Evolutionary conservation across 176 grass and related monocot species (phyloP).

Genomic region (Eremochloa ophiuroides): DNA sequence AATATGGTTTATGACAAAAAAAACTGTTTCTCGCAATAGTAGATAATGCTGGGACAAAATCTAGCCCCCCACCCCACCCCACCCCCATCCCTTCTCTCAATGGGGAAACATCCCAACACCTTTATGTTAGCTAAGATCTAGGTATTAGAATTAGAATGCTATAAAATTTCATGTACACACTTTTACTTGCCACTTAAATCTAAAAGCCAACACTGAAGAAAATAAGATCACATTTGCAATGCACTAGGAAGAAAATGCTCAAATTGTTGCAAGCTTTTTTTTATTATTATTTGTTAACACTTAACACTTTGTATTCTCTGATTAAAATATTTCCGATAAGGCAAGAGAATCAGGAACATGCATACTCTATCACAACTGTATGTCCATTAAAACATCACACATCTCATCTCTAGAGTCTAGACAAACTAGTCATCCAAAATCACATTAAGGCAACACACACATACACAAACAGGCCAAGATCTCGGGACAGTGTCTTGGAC

Average conservation of each 20-base stretch:
- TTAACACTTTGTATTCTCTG: too few relatives aligned
- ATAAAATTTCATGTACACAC: neutral
- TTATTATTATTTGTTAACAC: too few relatives aligned
- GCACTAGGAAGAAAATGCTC: neutral
- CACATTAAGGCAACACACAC: neutral
- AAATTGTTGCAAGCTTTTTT: neutral
- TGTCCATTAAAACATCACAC: neutral
- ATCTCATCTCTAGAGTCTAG: neutral
- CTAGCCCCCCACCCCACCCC: too few relatives aligned
- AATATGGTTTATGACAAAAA: neutral
- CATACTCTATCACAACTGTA: neutral
- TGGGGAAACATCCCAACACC: neutral
- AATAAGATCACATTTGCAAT: neutral
- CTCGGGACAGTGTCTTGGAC: neutral
- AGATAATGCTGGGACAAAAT: neutral
- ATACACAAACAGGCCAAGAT: neutral
- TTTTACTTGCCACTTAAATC: neutral
- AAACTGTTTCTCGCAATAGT: neutral
- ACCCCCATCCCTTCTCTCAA: neutral
- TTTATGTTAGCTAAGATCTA: neutral
- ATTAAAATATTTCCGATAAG: too few relatives aligned
- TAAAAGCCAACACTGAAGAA: neutral
- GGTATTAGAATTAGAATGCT: neutral
- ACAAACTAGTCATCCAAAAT: conserved; percentile 5
- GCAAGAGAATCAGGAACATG: neutral